phyloP scores from a whole-genome alignment of 768 basidiomycete species.

The Dentipellis sp. region DNA sequence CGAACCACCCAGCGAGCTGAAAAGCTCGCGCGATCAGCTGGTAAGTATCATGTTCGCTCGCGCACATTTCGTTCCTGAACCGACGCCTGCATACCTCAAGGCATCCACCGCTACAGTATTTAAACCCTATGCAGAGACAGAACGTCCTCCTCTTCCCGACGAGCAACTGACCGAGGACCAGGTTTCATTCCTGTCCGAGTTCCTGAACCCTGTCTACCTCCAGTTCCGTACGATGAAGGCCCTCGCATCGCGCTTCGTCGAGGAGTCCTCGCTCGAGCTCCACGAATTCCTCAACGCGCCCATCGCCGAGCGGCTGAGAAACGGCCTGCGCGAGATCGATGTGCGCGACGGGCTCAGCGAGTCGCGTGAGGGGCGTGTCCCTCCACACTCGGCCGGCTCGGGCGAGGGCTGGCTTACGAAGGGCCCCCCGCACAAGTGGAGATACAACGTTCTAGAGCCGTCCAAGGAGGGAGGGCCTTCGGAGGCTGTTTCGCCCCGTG shows the following conservation, averaged over 20 bases:
- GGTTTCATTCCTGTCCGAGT: conserved; percentile 67
- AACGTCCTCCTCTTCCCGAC: conserved; percentile 42
- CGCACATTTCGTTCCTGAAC: conserved; percentile 2
- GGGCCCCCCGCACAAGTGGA: conserved; percentile 93
- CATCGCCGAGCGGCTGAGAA: conserved; percentile 60
- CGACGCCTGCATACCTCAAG: conserved; percentile 25
- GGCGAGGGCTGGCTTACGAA: conserved; percentile 55
- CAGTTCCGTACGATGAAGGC: conserved; percentile 71
- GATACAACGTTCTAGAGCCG: conserved; percentile 64
- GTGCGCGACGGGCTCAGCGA: conserved; percentile 47
- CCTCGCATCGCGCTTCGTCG: conserved; percentile 71
- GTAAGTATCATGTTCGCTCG: conserved; percentile 39
- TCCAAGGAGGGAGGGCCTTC: conserved; percentile 7
- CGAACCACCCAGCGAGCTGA: conserved; percentile 35
- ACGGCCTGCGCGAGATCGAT: conserved; percentile 57
- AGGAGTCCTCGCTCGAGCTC: conserved; percentile 82
- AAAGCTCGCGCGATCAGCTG: conserved; percentile 88
- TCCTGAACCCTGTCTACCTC: conserved; percentile 87
- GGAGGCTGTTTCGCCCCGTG: conserved; percentile 41
- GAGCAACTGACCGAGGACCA: conserved; percentile 47
- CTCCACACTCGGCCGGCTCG: conserved; percentile 58
- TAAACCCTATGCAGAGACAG: conserved; percentile 30
- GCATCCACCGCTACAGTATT: conserved; percentile 56
- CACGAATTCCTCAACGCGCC: conserved; percentile 73
- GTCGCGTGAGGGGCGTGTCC: conserved; percentile 44